Evolutionary conservation across 2,329 filamentous ascomycete species (phyloP), one percentile per base, ranked within the genome.

Genomic region (Penicillium expansum): DNA sequence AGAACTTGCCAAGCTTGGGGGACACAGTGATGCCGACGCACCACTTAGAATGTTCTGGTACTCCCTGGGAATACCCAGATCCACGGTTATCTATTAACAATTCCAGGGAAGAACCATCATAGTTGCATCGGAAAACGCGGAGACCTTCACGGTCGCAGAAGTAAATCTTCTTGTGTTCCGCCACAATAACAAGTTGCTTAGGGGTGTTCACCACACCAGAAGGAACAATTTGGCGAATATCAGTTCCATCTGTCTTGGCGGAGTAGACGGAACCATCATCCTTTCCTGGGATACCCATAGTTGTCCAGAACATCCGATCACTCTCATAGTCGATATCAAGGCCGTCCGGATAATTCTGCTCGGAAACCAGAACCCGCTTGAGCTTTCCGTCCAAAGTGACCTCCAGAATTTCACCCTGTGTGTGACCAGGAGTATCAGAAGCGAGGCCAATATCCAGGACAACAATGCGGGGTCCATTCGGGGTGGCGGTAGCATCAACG

Each of bases 11-110:
- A 1, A 69, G 68, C 0, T 63, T 56, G 0, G 71, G 68, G 9
- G 78, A 77, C 1, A 86, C 71, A 0, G 79, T 69, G 44, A 87
- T 77, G 2, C 84, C 84, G 10, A 86, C 83, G 52, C 81, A 84
- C 82, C 82, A 84, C 3, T 74, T 51, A 4, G 37, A 68, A 48
- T 67, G 66, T 27, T 62, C 51, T 6, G 57, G 35, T 4, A 6
- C n/a, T 38, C 8, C n/a, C 35, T 38, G 35, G 8, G 35, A 38
- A 38, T 8, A 4, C 10, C 4, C 35, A 20, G n/a, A 5, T 18
- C 9, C 35, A 11, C 35, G 62, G 1, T 75, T 74, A 48, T 77
- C 73, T 9, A 73, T 67, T 18, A 60, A 32, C 2, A 43, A 18
- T 4, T 60, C 58, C 7, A 60, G 22, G 3, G 30, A 35, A 5